Evolutionary conservation across 768 basidiomycete genomes (phyloP).

Genomic region (Mycena chlorophos): DNA sequence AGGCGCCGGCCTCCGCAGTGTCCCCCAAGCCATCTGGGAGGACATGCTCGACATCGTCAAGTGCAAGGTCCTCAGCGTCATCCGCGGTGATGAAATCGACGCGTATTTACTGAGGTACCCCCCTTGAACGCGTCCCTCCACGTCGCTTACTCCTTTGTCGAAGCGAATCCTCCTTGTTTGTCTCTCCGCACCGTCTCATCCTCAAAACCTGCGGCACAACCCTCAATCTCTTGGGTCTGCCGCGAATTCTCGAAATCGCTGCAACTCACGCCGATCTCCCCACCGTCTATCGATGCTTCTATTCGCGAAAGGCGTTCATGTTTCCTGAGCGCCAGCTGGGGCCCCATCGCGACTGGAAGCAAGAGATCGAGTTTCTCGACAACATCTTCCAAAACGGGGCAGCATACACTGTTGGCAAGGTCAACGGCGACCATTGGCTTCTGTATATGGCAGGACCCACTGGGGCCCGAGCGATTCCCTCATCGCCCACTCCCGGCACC

Average conservation of each 20-base stretch:
- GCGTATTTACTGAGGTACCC: conserved; percentile 93
- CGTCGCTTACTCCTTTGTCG: conserved; percentile 15
- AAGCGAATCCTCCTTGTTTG: conserved; percentile 97
- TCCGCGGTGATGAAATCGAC: conserved; percentile 87
- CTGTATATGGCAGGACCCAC: conserved; percentile 82
- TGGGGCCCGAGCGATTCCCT: conserved; percentile 23
- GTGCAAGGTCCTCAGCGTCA: conserved; percentile 91
- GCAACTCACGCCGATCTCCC: conserved; percentile 61
- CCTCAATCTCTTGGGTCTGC: conserved; percentile 92
- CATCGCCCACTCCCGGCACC: conserved; percentile 12
- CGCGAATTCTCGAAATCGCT: conserved; percentile 93
- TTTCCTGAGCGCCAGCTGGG: conserved; percentile 95
- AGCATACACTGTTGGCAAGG: conserved; percentile 95
- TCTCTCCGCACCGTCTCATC: conserved; percentile 92
- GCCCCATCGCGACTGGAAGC: conserved; percentile 91
- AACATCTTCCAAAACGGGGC: conserved; percentile 84
- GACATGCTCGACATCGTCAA: conserved; percentile 96
- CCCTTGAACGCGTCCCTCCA: conserved; percentile 9
- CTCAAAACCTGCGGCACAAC: conserved; percentile 99
- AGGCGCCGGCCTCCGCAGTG: conserved; percentile 72
- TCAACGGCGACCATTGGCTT: conserved; percentile 98
- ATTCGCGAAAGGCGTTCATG: conserved; percentile 98
- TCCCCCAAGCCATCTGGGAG: conserved; percentile 83
- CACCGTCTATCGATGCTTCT: conserved; percentile 89
- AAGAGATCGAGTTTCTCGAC: conserved; percentile 91